phyloP scores from a whole-genome alignment of 306 rosid genomes.

The Cicer yamashitae region DNA sequence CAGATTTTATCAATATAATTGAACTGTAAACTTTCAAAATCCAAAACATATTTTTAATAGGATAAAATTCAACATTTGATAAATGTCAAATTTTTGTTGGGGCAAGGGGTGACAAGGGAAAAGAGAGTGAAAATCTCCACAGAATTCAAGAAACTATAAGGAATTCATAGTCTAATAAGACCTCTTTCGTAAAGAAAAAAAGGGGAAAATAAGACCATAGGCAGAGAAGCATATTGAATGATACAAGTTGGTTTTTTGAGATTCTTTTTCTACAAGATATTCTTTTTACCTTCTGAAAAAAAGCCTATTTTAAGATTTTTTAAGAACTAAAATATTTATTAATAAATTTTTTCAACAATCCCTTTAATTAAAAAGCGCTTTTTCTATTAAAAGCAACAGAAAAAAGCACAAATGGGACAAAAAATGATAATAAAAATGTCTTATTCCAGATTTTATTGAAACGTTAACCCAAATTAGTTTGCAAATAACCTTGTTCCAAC shows the following conservation, averaged over 20 bases:
- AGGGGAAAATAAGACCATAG: conserved; percentile 3
- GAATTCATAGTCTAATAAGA: conserved; percentile 7
- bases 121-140: conserved; percentile 28
- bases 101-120: neutral
- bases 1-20: conserved; percentile 1
- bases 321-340: neutral
- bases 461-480: conserved; percentile 23
- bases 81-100: neutral
- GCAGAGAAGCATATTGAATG: conserved; percentile 5
- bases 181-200: neutral
- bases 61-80: conserved; percentile 8
- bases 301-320: neutral
- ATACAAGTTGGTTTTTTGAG: neutral
- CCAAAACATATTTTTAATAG: conserved; percentile 19
- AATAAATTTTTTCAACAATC: neutral
- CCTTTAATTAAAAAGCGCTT: neutral
- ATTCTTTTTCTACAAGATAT: neutral
- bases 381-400: neutral
- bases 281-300: conserved; percentile 8
- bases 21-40: conserved; percentile 13
- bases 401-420: conserved; percentile 2
- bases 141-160: conserved; percentile 17
- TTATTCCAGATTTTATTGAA: conserved; percentile 12
- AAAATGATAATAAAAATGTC: conserved; percentile 27
- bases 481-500: conserved; percentile 13